These are phyloP conservation scores for Oryza glumipatula DNA, from an alignment of 176 grass and related monocot genomes.

Conservation along the genomic window DNA sequence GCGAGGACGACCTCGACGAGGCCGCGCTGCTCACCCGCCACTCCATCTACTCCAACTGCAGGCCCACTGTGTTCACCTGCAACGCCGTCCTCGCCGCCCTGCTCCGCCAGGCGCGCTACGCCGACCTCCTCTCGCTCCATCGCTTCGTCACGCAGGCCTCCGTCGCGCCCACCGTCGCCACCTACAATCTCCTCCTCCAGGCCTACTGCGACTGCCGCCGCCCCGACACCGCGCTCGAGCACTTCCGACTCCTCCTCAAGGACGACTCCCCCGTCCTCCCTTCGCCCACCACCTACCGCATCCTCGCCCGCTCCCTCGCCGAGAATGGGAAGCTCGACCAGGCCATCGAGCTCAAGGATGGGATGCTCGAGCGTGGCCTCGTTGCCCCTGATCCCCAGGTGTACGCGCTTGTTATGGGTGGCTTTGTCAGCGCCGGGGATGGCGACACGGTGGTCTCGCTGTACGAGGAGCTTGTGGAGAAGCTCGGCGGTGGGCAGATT, in stretches of 20 bases:
- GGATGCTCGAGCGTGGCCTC: slow-evolving; percentile 72
- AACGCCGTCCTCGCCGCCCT: slow-evolving; percentile 84
- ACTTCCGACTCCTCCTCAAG: slow-evolving; percentile 83
- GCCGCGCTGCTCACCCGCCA: slow-evolving; percentile 87
- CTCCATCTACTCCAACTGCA: slow-evolving; percentile 98
- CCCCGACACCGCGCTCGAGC: slow-evolving; percentile 79
- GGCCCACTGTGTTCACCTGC: slow-evolving; percentile 85
- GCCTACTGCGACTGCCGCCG: slow-evolving; percentile 82
- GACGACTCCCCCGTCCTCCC: slow-evolving; percentile 76
- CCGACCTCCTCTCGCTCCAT: slow-evolving; percentile 82
- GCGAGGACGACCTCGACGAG: slow-evolving; percentile 89
- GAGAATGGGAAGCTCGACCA: slow-evolving; percentile 75
- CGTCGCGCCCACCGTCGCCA: slow-evolving; percentile 79
- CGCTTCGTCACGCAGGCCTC: slow-evolving; percentile 93
- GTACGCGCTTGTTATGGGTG: slow-evolving; percentile 72
- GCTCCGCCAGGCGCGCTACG: slow-evolving; percentile 81
- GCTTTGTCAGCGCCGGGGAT: slow-evolving; percentile 62
- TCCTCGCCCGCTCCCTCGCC: slow-evolving; percentile 79
- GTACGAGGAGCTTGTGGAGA: slow-evolving; percentile 81
- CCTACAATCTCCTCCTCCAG: slow-evolving; percentile 87
- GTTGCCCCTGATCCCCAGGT: slow-evolving; percentile 71
- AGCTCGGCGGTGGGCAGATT: slow-evolving; percentile 48
- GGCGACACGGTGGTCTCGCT: slow-evolving; percentile 53
- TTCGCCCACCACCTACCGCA: slow-evolving; percentile 86
- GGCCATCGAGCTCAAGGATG: slow-evolving; percentile 79